Percentiles rank a stretch among this genome's conserved stretches.
Evolutionary conservation across 139 green algal genomes (phyloP).

Genomic region (Chlamydomonas schloesseri): DNA sequence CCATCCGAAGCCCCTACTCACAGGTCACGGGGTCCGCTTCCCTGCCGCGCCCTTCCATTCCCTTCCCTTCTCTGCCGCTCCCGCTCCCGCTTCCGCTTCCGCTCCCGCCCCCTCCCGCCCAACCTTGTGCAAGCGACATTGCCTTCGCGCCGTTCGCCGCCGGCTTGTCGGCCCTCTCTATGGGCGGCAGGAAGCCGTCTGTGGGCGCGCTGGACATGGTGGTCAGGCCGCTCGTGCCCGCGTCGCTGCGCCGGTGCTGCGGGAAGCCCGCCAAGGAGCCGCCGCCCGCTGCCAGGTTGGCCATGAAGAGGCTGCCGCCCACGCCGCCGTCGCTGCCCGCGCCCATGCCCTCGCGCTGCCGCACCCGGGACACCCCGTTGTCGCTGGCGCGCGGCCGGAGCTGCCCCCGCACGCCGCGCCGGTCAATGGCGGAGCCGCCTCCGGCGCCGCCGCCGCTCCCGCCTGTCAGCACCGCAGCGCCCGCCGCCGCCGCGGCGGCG

Average conservation of each 20-base stretch:
- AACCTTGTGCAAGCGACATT: conserved; percentile 31
- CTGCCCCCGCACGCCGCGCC: no score
- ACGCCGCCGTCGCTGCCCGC: background rate
- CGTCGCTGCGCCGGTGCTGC: background rate
- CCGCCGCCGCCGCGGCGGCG: background rate
- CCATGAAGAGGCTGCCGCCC: background rate
- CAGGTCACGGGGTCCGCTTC: no score
- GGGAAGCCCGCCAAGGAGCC: background rate
- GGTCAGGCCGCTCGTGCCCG: background rate
- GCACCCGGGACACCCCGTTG: background rate
- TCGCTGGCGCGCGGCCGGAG: background rate
- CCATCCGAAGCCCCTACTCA: no score
- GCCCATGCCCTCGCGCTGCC: background rate
- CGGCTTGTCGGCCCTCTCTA: background rate
- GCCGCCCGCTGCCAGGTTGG: background rate
- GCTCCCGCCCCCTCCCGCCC: no score
- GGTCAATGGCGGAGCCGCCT: background rate
- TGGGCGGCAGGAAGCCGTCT: background rate
- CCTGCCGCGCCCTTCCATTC: no score
- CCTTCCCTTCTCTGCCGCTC: no score
- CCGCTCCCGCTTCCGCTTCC: no score
- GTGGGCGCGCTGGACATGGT: background rate
- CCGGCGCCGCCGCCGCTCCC: background rate
- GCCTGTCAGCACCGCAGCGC: background rate
- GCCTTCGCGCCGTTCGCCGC: background rate